A percentile compares a stretch with the other conserved stretches of the same genome.
phyloP scores from a whole-genome alignment of 805 yeast species.

The Torulaspora gathmanii region DNA sequence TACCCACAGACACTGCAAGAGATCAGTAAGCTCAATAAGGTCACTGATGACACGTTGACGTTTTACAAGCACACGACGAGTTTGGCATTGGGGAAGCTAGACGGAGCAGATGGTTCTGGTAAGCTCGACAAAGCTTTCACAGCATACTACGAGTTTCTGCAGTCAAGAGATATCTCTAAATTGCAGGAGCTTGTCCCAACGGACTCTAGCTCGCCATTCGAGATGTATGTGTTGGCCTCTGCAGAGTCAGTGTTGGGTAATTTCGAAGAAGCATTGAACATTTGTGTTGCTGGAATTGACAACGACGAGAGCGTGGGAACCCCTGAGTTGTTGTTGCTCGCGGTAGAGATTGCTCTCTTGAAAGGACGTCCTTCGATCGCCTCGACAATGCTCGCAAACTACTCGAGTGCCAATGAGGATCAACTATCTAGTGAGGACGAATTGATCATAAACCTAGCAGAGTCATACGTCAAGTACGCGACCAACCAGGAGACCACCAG shows the following conservation, averaged over 20 bases:
- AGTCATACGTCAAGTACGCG: slow-evolving; percentile 58
- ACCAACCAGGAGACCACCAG: slow-evolving; percentile 38
- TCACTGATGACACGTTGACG: slow-evolving; percentile 26
- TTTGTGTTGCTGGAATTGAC: slow-evolving; percentile 39
- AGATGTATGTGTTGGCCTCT: slow-evolving; percentile 27
- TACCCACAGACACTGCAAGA: slow-evolving; percentile 43
- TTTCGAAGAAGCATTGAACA: slow-evolving; percentile 37
- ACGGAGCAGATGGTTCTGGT: slow-evolving; percentile 16
- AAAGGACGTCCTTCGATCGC: slow-evolving; percentile 42
- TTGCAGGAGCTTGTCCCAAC: slow-evolving; percentile 17
- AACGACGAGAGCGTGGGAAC: slow-evolving; percentile 40
- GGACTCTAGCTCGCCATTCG: slow-evolving; percentile 21
- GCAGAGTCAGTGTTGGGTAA: slow-evolving; percentile 29
- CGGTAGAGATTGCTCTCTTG: slow-evolving; percentile 39
- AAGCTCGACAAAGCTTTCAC: slow-evolving; percentile 32
- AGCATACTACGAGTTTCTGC: slow-evolving; percentile 28
- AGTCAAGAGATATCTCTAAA: slow-evolving; percentile 15
- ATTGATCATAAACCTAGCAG: slow-evolving; percentile 70
- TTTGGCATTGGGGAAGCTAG: slow-evolving; percentile 29
- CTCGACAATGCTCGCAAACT: slow-evolving; percentile 45
- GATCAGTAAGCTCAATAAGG: slow-evolving; percentile 39
- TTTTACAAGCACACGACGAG: slow-evolving; percentile 37
- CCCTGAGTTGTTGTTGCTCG: slow-evolving; percentile 41
- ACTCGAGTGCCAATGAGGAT: slow-evolving; percentile 44
- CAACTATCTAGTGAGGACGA: slow-evolving; percentile 51